Base-by-base conservation (phyloP, 305 asterid genomes). In the Fraxinus nigra region DNA sequence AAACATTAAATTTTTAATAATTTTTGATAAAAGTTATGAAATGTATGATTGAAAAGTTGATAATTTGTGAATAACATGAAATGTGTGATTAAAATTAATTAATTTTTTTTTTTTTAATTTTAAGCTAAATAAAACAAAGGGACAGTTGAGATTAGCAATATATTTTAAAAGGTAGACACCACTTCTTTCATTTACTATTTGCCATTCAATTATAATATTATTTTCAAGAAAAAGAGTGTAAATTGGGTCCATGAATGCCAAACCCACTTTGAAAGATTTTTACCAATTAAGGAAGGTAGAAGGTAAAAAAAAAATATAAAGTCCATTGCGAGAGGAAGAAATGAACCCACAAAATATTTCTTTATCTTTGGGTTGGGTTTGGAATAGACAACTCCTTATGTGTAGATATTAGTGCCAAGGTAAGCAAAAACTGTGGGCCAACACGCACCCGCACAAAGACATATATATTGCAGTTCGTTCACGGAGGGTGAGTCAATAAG, bases 321-420 rank as follows among this genome's bases (percentile, higher is more conserved):
- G 72, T 79, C 85, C 89, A 84, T 76, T 69, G 79, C 38, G 10
- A 76, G 38, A 79, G 82, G 72, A 75, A 78, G 79, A 77, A 78
- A 59, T 77, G 54, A 85, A 81, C 78, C 76, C 85, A 86, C 89
- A 83, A 83, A 61, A n/a, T 59, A 4, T 1, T 65, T 38, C 6
- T 46, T 75, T 9, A 48, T 48, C 7, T 77, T 72, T n/a, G 84
- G 51, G 51, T 40, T 38, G 51, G 81, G 81, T 82, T 91, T 81
- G 93, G 92, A 91, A 84, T 85, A 54, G 90, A 88, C 92, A 87
- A 51, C 40, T 87, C 72, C 78, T 76, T 79, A 40, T 40, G 13
- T 38, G 51, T 40, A 40, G 56, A 46, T 46, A 46, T 46, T 46
- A 46, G 22, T 16, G 63, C 22, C 22, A 16, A 16, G 22, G 63